Conservation (phyloP, 139 green algal species). For the Zygnema circumcarinatum region DNA sequence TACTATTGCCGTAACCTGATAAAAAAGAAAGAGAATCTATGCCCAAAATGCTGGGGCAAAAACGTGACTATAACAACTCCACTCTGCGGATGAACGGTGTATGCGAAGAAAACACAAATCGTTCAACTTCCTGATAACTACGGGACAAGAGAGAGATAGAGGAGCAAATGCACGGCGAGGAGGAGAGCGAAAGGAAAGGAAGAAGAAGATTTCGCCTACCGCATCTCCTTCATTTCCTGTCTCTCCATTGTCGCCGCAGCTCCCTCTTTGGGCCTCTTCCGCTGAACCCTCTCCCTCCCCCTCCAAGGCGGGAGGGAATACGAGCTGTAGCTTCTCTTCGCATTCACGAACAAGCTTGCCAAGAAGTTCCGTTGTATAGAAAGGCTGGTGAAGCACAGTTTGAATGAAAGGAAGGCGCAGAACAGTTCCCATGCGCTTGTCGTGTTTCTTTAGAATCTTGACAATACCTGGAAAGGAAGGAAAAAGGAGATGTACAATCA, state of each 20-base stretch:
- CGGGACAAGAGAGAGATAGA: constrained; percentile 13
- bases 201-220: background rate
- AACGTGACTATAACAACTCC: too few relatives aligned
- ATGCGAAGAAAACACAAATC: too few relatives aligned
- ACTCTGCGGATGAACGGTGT: too few relatives aligned
- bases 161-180: background rate
- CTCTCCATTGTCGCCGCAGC: background rate
- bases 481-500: too few relatives aligned
- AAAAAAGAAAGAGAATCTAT: too few relatives aligned
- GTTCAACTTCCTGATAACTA: too few relatives aligned
- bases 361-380: constrained; percentile 64
- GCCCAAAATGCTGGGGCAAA: too few relatives aligned
- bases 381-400: constrained; percentile 52
- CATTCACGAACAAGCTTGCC: constrained; percentile 58
- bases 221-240: background rate
- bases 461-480: constrained; percentile 48
- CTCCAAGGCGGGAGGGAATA: constrained; percentile 5
- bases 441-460: constrained; percentile 69
- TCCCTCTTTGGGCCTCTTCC: background rate
- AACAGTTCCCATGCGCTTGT: constrained; percentile 62
- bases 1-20: too few relatives aligned
- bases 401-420: constrained; percentile 47
- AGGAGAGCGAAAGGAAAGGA: background rate
- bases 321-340: constrained; percentile 47
- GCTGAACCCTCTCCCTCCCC: background rate